Evolutionary conservation across 495 filamentous ascomycete species (phyloP), one percentile per base, ranked within the genome.

Genomic region (Platismatia glauca): DNA sequence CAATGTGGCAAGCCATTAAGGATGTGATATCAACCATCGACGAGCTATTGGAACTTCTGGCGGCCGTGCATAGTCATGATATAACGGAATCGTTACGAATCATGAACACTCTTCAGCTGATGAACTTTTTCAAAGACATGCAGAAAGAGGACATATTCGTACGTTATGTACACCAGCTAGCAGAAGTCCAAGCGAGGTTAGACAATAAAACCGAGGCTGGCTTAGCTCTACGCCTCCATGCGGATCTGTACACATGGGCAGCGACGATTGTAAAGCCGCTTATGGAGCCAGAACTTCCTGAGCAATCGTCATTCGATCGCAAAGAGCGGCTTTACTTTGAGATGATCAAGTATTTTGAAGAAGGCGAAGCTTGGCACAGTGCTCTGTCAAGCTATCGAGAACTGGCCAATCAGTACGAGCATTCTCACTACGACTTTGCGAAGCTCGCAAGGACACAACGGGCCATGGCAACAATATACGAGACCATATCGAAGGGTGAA

Each of bases 101-200:
- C 57, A 86, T 95, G 70, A 89, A 97, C 71, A 90, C 90, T 2
- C 79, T 97, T 55, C 84, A 89, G 68, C 75, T 98, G 43, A 96
- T 97, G 94, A 90, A 96, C 66, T 97, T 96, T 76, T 82, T 97
- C 72, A 86, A 90, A 71, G 93, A 97, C 71, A 94, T 96, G 90
- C 89, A 93, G 66, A 95, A 95, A 69, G 91, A 95, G 71, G 91
- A 96, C 70, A 96, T 97, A 65, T 99, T 92, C 72, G 89, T 96
- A 66, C 87, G 91, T 62, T 97, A 97, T 70, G 92, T 97, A 31
- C 95, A 99, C 70, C 91, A 96, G 71, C 80, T 99, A 4, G 89
- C 91, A 16, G 78, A 86, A 57, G 76, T 91, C 7, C 94, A 97
- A 73, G 80, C 82, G 6, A 80, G 85, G 35, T 82, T 86, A 4